These are phyloP conservation scores for Iberis pinnata DNA, from an alignment of 345 rosid species.

Conservation along the genomic window DNA sequence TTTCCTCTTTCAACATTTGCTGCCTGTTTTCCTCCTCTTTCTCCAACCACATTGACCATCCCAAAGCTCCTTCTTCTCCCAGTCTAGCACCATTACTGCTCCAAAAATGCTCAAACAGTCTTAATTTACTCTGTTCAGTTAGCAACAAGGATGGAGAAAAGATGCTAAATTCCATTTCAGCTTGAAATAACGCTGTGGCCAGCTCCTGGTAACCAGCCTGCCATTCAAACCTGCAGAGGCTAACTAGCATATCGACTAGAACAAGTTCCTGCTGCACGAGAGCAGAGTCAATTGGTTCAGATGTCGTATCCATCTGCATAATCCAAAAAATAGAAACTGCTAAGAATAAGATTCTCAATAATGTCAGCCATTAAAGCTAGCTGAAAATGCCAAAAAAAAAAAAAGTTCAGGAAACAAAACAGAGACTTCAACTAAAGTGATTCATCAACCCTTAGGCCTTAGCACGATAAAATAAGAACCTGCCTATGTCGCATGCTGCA, in stretches of 20 bases:
- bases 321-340: conserved; percentile 17
- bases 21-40: conserved; percentile 93
- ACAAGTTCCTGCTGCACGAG: conserved; percentile 60
- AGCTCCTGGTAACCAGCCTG: conserved; percentile 87
- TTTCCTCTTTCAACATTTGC: conserved; percentile 54
- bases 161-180: conserved; percentile 80
- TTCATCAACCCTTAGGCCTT: conserved; percentile 13
- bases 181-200: conserved; percentile 87
- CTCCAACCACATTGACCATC: conserved; percentile 89
- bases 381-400: not conserved
- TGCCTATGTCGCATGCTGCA: conserved; percentile 91
- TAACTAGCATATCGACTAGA: conserved; percentile 78
- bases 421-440: conserved; percentile 18
- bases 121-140: conserved; percentile 66
- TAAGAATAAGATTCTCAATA: not conserved
- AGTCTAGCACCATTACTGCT: conserved; percentile 72
- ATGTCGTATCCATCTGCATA: conserved; percentile 54
- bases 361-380: conserved; percentile 7
- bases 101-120: conserved; percentile 96
- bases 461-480: conserved; percentile 54
- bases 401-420: conserved; percentile 2
- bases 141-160: conserved; percentile 72
- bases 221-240: conserved; percentile 94
- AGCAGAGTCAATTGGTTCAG: conserved; percentile 39
- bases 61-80: conserved; percentile 92